A percentile compares a stretch with the other conserved stretches of the same genome.
phyloP scores from a whole-genome alignment of 2,329 filamentous ascomycete genomes.

The Taxawa tesnikishii region DNA sequence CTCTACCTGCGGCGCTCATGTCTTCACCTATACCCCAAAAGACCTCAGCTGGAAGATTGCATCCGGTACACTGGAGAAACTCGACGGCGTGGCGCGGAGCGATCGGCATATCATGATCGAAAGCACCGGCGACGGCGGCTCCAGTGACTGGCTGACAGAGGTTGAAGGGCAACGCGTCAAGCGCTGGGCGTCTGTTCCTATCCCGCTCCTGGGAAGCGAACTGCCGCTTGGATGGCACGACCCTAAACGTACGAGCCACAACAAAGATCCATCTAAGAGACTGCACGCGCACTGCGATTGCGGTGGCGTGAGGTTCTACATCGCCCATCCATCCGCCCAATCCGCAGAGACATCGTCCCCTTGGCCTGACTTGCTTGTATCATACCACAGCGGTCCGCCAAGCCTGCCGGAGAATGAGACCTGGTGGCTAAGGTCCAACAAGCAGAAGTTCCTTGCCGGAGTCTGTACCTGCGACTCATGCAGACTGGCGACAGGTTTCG shows the following conservation, averaged over 20 bases:
- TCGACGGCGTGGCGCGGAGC: slow-evolving; percentile 18
- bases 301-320: slow-evolving; percentile 40
- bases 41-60: slow-evolving; percentile 14
- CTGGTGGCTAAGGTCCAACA: slow-evolving; percentile 45
- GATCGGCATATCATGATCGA: slow-evolving; percentile 19
- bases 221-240: slow-evolving; percentile 1
- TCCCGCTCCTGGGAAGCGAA: background rate
- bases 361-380: slow-evolving; percentile 42
- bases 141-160: slow-evolving; percentile 19
- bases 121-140: slow-evolving; percentile 25
- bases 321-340: slow-evolving; percentile 40
- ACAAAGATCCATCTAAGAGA: slow-evolving; percentile 1
- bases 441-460: slow-evolving; percentile 45
- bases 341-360: slow-evolving; percentile 34
- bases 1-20: slow-evolving; percentile 35
- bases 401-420: slow-evolving; percentile 22
- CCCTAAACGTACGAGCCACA: background rate
- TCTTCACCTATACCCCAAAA: slow-evolving; percentile 12
- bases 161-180: slow-evolving; percentile 14
- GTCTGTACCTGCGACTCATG: slow-evolving; percentile 52
- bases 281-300: slow-evolving; percentile 43
- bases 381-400: slow-evolving; percentile 28
- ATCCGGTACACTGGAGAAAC: slow-evolving; percentile 19
- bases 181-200: slow-evolving; percentile 6
- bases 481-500: slow-evolving; percentile 47